Evolutionary conservation across 2,329 filamentous ascomycete genomes (phyloP).

Genomic region (Cryphonectria radicalis): DNA sequence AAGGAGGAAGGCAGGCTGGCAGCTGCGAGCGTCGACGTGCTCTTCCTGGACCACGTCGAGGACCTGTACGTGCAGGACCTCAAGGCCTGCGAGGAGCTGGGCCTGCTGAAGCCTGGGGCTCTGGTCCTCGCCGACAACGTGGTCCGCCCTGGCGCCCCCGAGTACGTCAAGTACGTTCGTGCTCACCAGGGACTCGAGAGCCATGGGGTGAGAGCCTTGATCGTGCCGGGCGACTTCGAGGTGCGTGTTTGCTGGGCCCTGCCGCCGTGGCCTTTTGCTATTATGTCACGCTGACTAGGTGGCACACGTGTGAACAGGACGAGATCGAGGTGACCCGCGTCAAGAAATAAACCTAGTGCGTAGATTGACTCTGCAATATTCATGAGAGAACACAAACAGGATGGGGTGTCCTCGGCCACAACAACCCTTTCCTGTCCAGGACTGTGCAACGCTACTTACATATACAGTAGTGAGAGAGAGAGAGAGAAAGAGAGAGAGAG

Average conservation of each 20-base stretch:
- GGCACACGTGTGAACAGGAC: neutral
- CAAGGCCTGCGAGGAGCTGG: constrained; percentile 12
- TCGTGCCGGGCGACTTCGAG: neutral
- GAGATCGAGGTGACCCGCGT: constrained; percentile 18
- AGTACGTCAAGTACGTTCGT: constrained; percentile 20
- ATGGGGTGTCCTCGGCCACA: neutral
- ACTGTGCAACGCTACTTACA: neutral
- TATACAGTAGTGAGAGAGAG: too few species aligned
- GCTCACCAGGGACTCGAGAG: neutral
- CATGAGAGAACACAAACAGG: neutral
- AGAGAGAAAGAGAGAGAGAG: neutral
- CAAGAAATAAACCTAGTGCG: constrained; percentile 1
- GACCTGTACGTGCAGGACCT: constrained; percentile 10
- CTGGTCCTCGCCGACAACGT: constrained; percentile 12
- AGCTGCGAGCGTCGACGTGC: constrained; percentile 1
- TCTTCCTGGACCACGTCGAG: constrained; percentile 16
- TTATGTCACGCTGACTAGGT: neutral
- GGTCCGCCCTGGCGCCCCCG: constrained; percentile 10
- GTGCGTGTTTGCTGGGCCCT: neutral
- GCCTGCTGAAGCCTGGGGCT: constrained; percentile 8
- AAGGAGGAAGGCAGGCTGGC: constrained; percentile 1
- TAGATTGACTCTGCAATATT: neutral
- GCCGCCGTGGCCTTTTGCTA: neutral
- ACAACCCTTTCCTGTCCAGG: neutral
- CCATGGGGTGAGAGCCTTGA: constrained; percentile 2